A percentile compares a stretch with the other conserved stretches of the same genome.
Evolutionary conservation across 2,329 filamentous ascomycete species (phyloP).

Genomic region (Diaporthe eres): DNA sequence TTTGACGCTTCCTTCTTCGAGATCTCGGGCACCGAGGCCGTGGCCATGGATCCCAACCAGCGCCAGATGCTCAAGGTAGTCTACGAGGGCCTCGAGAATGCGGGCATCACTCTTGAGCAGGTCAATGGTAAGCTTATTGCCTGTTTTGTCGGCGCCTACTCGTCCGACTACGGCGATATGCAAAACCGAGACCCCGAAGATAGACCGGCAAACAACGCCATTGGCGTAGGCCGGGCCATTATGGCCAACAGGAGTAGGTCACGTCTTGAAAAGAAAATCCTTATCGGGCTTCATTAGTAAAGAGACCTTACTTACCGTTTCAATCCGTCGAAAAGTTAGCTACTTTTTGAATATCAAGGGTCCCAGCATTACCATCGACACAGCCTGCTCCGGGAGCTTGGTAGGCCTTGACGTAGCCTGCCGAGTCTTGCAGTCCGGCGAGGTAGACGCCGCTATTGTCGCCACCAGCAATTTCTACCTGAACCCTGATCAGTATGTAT

Average conservation of each 20-base stretch:
- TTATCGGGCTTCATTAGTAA: too few species aligned
- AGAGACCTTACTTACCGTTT: too few species aligned
- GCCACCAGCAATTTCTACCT: neutral
- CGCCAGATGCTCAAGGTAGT: constrained; percentile 45
- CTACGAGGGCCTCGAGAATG: constrained; percentile 45
- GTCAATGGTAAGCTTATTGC: constrained; percentile 25
- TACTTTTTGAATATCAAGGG: constrained; percentile 20
- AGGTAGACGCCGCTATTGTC: constrained; percentile 4
- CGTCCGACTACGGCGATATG: constrained; percentile 5
- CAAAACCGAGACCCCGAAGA: neutral
- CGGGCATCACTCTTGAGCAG: constrained; percentile 38
- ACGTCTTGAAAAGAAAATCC: too few species aligned
- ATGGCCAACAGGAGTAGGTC: neutral
- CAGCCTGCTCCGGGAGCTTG: constrained; percentile 22
- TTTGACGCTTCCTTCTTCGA: constrained; percentile 54
- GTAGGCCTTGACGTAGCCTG: neutral
- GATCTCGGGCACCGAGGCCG: constrained; percentile 40
- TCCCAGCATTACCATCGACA: constrained; percentile 26
- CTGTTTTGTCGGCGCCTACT: constrained; percentile 36
- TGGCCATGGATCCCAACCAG: constrained; percentile 45
- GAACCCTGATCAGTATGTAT: constrained; percentile 1
- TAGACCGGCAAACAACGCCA: neutral
- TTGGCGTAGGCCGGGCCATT: neutral
- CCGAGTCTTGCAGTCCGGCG: neutral
- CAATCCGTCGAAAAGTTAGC: neutral